Evolutionary conservation across 805 yeast genomes (phyloP), one percentile per base, ranked within the genome.

Genomic region (Sporopachydermia quercuum): DNA sequence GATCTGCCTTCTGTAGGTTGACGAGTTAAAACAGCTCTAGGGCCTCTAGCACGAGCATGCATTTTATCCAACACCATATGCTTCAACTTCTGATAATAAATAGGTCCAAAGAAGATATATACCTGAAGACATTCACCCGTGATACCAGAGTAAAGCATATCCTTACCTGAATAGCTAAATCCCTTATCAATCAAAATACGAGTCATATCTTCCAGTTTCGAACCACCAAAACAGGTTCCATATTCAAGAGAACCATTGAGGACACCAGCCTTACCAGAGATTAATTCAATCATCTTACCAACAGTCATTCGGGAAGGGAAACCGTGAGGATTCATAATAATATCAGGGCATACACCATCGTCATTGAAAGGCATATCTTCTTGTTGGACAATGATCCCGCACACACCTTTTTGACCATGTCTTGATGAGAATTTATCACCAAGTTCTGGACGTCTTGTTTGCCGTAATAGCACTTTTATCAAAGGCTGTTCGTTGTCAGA

Each of bases 241-340:
- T 91, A 91, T 57, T 91, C 94, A 44, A 91, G 65, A 2, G 82
- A 55, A 3, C 98, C 98, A 50, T 84, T 81, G 49, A 91, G 62
- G 34, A 91, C 96, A 57, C 98, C 98, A 0, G 97, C 98, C 56
- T 91, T 91, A 49, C 98, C 98, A 19, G 95, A 81, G 16, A 91
- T 81, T 45, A 89, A 68, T 60, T 91, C 98, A 48, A 91, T 76
- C 97, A 91, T 89, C 61, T 91, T 91, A 43, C 98, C 98, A 15
- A 91, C 97, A 34, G 98, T 91, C 98, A 91, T 91, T 72, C 98
- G 94, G 27, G 97, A 89, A 46, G 98, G 98, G 78, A 89, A 91
- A 65, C 96, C 98, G 59, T 89, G 98, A 1, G 98, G 98, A 55
- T 89, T 89, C 96, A 89, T 89, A 53, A 89, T 89, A 47, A 89